These are phyloP conservation scores for Leishmania mexicana DNA, from an alignment of 208 protist species.

Conservation along the genomic window DNA sequence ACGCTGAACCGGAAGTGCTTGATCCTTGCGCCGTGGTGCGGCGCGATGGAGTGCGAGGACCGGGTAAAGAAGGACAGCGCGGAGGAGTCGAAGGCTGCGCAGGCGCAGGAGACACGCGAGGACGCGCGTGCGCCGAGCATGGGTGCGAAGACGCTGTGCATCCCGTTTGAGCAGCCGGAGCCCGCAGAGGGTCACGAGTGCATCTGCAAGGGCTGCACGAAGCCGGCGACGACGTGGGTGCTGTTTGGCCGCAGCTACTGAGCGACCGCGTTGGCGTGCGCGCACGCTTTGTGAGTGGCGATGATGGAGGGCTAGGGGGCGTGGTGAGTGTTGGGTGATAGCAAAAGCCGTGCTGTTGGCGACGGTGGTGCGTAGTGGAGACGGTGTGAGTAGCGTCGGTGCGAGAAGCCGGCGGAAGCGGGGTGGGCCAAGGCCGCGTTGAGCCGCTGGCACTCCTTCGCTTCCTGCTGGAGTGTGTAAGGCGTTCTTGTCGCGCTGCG, in stretches of 20 bases:
- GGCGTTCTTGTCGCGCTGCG: too few relatives aligned
- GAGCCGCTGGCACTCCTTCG: too few relatives aligned
- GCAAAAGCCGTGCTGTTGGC: too few relatives aligned
- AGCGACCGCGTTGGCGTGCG: background rate
- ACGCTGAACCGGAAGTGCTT: conserved; percentile 91
- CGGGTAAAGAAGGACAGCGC: conserved; percentile 94
- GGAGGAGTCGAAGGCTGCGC: conserved; percentile 76
- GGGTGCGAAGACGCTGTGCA: conserved; percentile 97
- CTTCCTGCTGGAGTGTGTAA: too few relatives aligned
- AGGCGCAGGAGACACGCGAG: conserved; percentile 51
- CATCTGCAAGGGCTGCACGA: conserved; percentile 88
- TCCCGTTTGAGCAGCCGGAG: conserved; percentile 93
- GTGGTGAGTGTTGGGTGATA: too few relatives aligned
- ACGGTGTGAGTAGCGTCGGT: too few relatives aligned
- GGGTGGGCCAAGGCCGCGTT: too few relatives aligned
- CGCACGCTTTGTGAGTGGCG: background rate
- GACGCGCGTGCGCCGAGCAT: conserved; percentile 92
- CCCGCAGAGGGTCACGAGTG: conserved; percentile 80
- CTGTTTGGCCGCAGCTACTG: conserved; percentile 91
- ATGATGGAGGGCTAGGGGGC: background rate
- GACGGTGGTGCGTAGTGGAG: too few relatives aligned
- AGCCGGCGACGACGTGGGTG: conserved; percentile 72
- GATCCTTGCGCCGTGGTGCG: conserved; percentile 94
- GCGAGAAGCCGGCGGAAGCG: too few relatives aligned
- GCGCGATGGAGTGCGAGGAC: conserved; percentile 91